Conservation (phyloP, 2,329 filamentous ascomycete genomes). For the Fusarium dimerum region DNA sequence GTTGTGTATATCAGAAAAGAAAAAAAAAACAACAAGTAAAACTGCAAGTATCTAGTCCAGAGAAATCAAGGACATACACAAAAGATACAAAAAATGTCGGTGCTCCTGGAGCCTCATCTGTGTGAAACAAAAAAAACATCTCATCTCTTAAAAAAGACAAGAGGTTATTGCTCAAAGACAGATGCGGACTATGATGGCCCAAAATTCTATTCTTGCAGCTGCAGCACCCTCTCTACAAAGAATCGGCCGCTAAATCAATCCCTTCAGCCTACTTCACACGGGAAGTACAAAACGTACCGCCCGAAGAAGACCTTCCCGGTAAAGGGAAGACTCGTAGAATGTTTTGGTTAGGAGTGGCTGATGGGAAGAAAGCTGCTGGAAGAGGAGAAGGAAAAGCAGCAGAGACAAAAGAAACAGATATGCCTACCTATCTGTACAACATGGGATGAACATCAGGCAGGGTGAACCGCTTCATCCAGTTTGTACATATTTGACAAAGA, state of each 20-base stretch:
- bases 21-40: too few relatives aligned
- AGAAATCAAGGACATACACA: too few relatives aligned
- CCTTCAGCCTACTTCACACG: conserved; percentile 39
- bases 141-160: not conserved
- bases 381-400: not conserved
- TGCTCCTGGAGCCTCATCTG: conserved; percentile 54
- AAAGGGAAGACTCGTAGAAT: conserved; percentile 35
- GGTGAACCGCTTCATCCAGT: too few relatives aligned
- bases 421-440: too few relatives aligned
- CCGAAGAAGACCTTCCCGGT: conserved; percentile 36
- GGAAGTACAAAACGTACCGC: conserved; percentile 38
- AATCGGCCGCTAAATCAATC: conserved; percentile 11
- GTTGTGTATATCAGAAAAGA: too few relatives aligned
- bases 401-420: not conserved
- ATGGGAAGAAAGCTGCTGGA: conserved; percentile 29
- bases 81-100: conserved; percentile 42
- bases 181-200: conserved; percentile 58
- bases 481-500: too few relatives aligned
- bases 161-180: conserved; percentile 29
- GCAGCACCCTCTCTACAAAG: conserved; percentile 5
- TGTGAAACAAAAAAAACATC: conserved; percentile 34
- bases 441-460: too few relatives aligned
- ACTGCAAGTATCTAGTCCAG: too few relatives aligned
- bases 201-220: conserved; percentile 45
- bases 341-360: conserved; percentile 32